A percentile compares a stretch with the other conserved stretches of the same genome.
Evolutionary conservation across 202 grass and related monocot genomes (phyloP).

Genomic region (Eragrostis tef): DNA sequence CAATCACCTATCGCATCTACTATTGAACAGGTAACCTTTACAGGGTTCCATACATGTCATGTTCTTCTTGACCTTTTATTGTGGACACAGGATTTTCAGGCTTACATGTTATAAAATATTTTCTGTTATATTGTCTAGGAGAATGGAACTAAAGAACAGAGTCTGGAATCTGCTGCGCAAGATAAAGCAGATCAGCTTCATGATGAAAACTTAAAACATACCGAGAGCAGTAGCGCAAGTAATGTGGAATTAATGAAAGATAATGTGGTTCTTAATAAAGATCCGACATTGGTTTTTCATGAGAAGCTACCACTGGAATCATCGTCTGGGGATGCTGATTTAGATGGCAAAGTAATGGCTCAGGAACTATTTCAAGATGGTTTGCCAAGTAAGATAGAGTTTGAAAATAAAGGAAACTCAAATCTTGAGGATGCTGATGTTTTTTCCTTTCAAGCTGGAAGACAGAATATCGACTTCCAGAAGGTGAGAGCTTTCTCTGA

Average conservation of each 20-base stretch:
- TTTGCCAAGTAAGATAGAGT: conserved; percentile 51
- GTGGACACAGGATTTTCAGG: conserved; percentile 9
- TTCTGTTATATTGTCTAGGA: conserved; percentile 55
- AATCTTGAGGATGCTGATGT: conserved; percentile 69
- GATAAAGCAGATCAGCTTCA: conserved; percentile 45
- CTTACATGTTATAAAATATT: conserved; percentile 29
- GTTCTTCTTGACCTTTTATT: conserved; percentile 12
- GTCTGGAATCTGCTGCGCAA: conserved; percentile 48
- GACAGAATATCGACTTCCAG: conserved; percentile 64
- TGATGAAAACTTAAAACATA: conserved; percentile 48
- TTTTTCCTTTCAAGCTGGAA: conserved; percentile 78
- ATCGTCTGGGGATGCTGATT: conserved; percentile 49
- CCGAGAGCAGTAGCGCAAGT: conserved; percentile 53
- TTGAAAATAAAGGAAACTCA: conserved; percentile 51
- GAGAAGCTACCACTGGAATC: conserved; percentile 64
- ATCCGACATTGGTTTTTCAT: conserved; percentile 79
- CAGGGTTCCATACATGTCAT: conserved; percentile 13
- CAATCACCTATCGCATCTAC: conserved; percentile 50
- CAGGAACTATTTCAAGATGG: conserved; percentile 52
- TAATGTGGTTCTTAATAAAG: conserved; percentile 63
- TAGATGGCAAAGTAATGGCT: conserved; percentile 44
- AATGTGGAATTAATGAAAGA: conserved; percentile 57
- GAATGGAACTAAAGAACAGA: conserved; percentile 58
- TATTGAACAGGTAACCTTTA: conserved; percentile 58
- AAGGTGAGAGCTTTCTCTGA: conserved; percentile 53